These are phyloP conservation scores for Amyloporia xantha DNA, from an alignment of 768 basidiomycete species.

Conservation along the genomic window DNA sequence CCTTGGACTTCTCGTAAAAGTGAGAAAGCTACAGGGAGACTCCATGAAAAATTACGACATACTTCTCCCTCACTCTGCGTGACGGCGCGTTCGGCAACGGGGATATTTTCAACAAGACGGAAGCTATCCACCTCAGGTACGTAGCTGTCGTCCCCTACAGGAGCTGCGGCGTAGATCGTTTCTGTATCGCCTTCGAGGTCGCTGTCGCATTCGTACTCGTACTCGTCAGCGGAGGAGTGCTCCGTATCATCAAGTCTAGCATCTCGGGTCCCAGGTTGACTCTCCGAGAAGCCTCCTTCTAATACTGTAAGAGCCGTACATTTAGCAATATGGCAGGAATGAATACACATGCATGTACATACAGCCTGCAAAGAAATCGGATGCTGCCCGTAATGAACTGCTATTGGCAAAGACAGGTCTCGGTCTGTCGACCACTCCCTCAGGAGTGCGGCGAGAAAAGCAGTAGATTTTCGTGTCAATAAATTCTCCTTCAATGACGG, in stretches of 20 bases:
- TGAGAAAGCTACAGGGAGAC: background rate
- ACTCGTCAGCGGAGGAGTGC: slow-evolving; percentile 21
- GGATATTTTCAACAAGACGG: background rate
- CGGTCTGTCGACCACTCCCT: slow-evolving; percentile 12
- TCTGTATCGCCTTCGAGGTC: slow-evolving; percentile 26
- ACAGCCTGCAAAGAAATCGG: slow-evolving; percentile 25
- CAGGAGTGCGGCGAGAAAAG: slow-evolving; percentile 18
- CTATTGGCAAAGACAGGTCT: slow-evolving; percentile 25
- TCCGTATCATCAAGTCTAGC: too few species aligned
- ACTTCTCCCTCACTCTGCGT: background rate
- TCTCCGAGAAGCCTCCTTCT: too few species aligned
- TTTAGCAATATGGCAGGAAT: background rate
- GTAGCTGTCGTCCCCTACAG: too few species aligned
- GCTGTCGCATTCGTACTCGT: slow-evolving; percentile 29
- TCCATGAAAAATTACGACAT: background rate
- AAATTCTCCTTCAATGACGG: slow-evolving; percentile 14
- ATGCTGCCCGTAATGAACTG: slow-evolving; percentile 18
- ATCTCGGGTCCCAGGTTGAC: too few species aligned
- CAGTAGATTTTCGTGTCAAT: slow-evolving; percentile 27
- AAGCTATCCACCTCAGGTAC: too few species aligned
- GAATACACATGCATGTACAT: too few species aligned
- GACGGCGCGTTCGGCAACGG: background rate
- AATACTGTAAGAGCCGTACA: too few species aligned
- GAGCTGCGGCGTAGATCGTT: background rate
- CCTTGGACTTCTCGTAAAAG: background rate